Base-by-base conservation (phyloP, 1,284 basidiomycete genomes). In the Mycena sp. region DNA sequence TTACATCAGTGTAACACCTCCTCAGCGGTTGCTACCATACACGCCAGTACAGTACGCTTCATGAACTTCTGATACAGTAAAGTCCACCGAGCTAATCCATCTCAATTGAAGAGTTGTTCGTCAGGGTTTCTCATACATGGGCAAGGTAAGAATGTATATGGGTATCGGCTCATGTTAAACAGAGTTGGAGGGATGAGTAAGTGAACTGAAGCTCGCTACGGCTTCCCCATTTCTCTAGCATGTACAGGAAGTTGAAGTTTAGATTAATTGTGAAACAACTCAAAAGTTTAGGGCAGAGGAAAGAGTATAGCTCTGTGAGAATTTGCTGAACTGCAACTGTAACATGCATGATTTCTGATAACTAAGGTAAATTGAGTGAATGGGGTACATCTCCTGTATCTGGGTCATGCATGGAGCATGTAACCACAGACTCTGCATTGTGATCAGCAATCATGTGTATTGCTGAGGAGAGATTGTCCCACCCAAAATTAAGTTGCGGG, bases 21-120 rank as follows among this genome's bases (percentile, higher is more conserved):
- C n/a, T n/a, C n/a, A n/a, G n/a, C n/a, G n/a, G n/a, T n/a, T n/a
- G n/a, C n/a, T n/a, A n/a, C n/a, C n/a, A n/a, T n/a, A n/a, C n/a
- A n/a, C n/a, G n/a, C n/a, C n/a, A n/a, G n/a, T n/a, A n/a, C n/a
- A n/a, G 46, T 58, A 58, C 2, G 6, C 19, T 10, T 50, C 32
- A 5, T 46, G 46, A 3, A 50, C 46, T 21, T 50, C 56, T 4
- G 55, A 50, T 16, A 58, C 19, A 10, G 56, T 58, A 25, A 46
- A 58, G 23, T 58, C 40, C 28, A 57, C 29, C 6, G 56, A 50
- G 35, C 46, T 50, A 4, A 43, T 9, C 11, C 3, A 2, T n/a
- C 12, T 32, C 30, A 6, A 14, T 17, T 12, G 21, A 14, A 3
- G 37, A 30, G 5, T 40, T 3, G 21, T 23, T 32, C 3, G 55